Evolutionary conservation across 306 rosid genomes (phyloP).

Genomic region (Hippophae tibetana): DNA sequence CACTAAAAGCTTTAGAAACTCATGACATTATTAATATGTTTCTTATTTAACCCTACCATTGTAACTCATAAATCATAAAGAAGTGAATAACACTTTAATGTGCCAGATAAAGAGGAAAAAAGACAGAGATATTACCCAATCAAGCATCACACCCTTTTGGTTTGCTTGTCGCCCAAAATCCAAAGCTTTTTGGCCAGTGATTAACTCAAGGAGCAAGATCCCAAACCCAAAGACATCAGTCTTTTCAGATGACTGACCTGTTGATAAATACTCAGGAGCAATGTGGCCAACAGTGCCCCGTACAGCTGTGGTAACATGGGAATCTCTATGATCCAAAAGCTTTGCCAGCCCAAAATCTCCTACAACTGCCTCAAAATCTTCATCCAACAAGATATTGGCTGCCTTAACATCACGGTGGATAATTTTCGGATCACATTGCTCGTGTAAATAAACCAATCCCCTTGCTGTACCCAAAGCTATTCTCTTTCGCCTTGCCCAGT

Average conservation of each 20-base stretch:
- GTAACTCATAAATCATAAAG: too few relatives aligned
- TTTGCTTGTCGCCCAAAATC: conserved; percentile 94
- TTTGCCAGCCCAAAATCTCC: conserved; percentile 99
- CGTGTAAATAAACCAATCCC: conserved; percentile 91
- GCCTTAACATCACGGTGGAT: conserved; percentile 98
- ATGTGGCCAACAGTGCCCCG: conserved; percentile 98
- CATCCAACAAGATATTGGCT: conserved; percentile 88
- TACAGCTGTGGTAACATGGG: conserved; percentile 96
- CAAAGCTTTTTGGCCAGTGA: conserved; percentile 92
- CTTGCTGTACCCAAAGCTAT: conserved; percentile 97
- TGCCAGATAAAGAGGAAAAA: background rate
- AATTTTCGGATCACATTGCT: conserved; percentile 97
- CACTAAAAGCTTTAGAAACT: too few relatives aligned
- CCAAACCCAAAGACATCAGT: conserved; percentile 98
- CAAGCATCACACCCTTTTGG: conserved; percentile 96
- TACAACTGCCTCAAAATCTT: conserved; percentile 90
- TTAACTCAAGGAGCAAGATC: conserved; percentile 84
- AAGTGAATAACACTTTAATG: too few relatives aligned
- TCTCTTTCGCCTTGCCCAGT: conserved; percentile 85
- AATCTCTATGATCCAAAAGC: conserved; percentile 92
- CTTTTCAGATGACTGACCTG: conserved; percentile 96
- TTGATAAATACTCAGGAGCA: conserved; percentile 90
- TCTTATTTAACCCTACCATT: too few relatives aligned
- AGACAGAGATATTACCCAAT: conserved; percentile 57
- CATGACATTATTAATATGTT: too few relatives aligned